Percentiles rank a stretch among this genome's conserved stretches.
phyloP scores from a whole-genome alignment of 805 yeast species.

The Metahyphopichia silvanorum region DNA sequence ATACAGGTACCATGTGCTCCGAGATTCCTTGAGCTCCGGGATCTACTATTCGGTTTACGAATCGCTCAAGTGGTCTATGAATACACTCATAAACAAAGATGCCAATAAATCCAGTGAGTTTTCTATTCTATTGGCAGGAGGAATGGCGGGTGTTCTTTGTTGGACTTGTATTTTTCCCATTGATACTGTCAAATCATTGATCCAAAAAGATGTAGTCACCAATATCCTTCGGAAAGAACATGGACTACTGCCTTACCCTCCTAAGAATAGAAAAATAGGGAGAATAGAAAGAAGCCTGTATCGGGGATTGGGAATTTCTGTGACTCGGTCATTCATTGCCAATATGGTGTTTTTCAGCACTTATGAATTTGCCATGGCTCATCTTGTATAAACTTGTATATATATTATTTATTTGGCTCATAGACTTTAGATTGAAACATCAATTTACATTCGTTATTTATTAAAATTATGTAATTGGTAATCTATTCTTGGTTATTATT shows the following conservation, averaged over 20 bases:
- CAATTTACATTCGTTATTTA: too few relatives aligned
- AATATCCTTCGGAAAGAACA: constrained; percentile 55
- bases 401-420: too few relatives aligned
- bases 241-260: constrained; percentile 42
- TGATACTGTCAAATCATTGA: constrained; percentile 74
- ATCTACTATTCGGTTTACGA: constrained; percentile 76
- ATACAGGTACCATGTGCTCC: constrained; percentile 56
- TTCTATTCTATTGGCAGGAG: constrained; percentile 60
- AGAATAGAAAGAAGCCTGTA: constrained; percentile 50
- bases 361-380: constrained; percentile 65
- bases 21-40: constrained; percentile 73
- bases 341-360: constrained; percentile 74
- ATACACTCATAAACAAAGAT: constrained; percentile 22
- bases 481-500: too few relatives aligned
- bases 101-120: constrained; percentile 25
- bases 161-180: constrained; percentile 78
- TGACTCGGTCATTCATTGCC: constrained; percentile 65
- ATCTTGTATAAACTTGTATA: constrained; percentile 34
- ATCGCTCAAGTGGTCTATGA: constrained; percentile 55
- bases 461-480: too few relatives aligned
- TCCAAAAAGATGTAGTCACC: constrained; percentile 71
- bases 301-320: constrained; percentile 74
- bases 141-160: constrained; percentile 67
- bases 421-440: too few relatives aligned
- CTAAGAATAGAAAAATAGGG: constrained; percentile 24